Evolutionary conservation across 129 eudicot species (phyloP), one percentile per base, ranked within the genome.

Genomic region (Calendula officinalis): DNA sequence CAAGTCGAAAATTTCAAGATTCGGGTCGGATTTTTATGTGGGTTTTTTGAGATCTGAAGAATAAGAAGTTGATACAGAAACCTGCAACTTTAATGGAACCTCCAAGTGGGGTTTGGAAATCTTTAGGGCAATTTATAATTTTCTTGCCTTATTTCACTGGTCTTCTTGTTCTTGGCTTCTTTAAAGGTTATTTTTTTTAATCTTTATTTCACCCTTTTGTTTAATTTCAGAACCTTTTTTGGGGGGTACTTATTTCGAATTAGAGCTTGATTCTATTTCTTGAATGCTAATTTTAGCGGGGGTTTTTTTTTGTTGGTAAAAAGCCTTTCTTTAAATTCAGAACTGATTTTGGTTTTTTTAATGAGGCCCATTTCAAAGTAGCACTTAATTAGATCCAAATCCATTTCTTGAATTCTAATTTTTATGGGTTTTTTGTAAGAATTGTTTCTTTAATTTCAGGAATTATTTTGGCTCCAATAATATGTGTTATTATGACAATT

Each of bases 121-220:
- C 89, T 69, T 47, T 88, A 37, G 80, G 80, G 77, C 78, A 80
- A 34, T 88, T 92, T 86, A 30, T 85, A 8, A 34, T 80, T 13
- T 92, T 92, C 88, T 82, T 92, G 82, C 98, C 98, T 69, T 85
- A 68, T 67, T 92, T 92, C 73, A 69, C 77, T 78, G 98, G 84
- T 60, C 91, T 92, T 79, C 89, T 92, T 12, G 43, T 76, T 81
- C 91, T 92, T 69, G 98, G 98, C 62, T 56, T 82, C 63, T 58
- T 85, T 71, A 92, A 92, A 88, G 98, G 98, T 91, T 27, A 35
- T 17, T 59, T 9, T 38, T 49, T 12, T 36, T 10, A 8, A 48
- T 35, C 48, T 49, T 64, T 34, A 9, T 34, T 64, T 35, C 8
- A 0, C 8, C n/a, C 6, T 36, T 17, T 66, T 51, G 60, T 50